Conservation (phyloP, 75 land plant genomes). For the Pseudotsuga menziesii region DNA sequence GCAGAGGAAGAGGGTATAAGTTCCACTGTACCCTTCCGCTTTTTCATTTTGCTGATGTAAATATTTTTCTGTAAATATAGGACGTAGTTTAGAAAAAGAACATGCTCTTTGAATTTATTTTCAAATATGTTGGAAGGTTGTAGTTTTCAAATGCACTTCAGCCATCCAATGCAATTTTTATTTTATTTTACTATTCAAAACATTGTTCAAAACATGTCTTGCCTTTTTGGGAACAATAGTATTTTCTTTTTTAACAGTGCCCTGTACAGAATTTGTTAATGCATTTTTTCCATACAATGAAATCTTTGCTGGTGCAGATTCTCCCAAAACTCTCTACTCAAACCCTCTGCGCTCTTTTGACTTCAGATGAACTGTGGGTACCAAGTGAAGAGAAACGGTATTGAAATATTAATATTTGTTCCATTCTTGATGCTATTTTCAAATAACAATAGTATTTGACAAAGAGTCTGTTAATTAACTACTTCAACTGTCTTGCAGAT, state of each 20-base stretch:
- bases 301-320: conserved; percentile 36
- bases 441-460: neutral
- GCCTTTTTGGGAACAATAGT: neutral
- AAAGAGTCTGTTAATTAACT: neutral
- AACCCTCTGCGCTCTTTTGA: conserved; percentile 77
- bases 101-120: too few relatives aligned
- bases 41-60: too few relatives aligned
- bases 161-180: neutral
- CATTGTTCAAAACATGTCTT: neutral
- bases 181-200: neutral
- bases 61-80: too few relatives aligned
- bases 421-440: conserved; percentile 1
- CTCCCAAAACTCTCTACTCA: conserved; percentile 94
- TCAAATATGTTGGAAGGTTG: neutral
- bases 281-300: neutral
- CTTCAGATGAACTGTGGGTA: conserved; percentile 94
- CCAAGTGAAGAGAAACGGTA: conserved; percentile 95
- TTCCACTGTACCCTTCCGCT: too few relatives aligned
- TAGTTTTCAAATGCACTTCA: neutral
- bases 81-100: too few relatives aligned
- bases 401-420: neutral
- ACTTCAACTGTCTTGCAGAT: conserved; percentile 40
- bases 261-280: neutral
- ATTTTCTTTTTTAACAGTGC: neutral
- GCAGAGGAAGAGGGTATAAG: too few relatives aligned